Conservation (phyloP, 2,329 filamentous ascomycete genomes). For the Cadophora luteo-olivacea region DNA sequence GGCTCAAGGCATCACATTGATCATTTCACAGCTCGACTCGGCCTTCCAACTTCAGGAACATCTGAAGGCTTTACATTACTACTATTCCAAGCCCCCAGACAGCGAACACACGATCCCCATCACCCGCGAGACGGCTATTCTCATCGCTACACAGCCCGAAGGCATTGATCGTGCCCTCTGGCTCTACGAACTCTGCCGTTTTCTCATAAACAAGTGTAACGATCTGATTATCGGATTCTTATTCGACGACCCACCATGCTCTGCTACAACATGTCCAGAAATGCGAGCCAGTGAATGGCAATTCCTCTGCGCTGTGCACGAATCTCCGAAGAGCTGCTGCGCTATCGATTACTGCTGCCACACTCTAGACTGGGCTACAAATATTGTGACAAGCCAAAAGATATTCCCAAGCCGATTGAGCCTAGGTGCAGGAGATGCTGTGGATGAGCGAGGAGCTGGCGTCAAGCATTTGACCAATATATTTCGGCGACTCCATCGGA, state of each 20-base stretch:
- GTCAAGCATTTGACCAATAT: constrained; percentile 91
- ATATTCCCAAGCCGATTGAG: constrained; percentile 82
- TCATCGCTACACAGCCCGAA: constrained; percentile 80
- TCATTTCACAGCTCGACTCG: constrained; percentile 77
- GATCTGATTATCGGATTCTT: constrained; percentile 91
- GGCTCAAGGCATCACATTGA: constrained; percentile 32
- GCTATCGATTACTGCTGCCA: constrained; percentile 99
- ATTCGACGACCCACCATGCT: constrained; percentile 88
- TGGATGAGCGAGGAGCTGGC: constrained; percentile 67
- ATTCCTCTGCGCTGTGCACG: constrained; percentile 96
- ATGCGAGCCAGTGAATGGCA: constrained; percentile 99
- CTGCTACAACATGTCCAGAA: constrained; percentile 87
- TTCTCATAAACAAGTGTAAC: constrained; percentile 94
- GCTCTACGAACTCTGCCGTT: constrained; percentile 97
- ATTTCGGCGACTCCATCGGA: constrained; percentile 90
- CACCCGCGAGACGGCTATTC: constrained; percentile 74
- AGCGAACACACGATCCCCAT: constrained; percentile 72
- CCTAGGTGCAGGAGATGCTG: constrained; percentile 49
- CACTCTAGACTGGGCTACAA: constrained; percentile 96
- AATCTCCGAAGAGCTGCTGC: constrained; percentile 94
- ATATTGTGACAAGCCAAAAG: constrained; percentile 91
- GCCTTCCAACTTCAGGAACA: constrained; percentile 98
- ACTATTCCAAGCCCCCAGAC: constrained; percentile 69
- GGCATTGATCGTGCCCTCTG: constrained; percentile 87
- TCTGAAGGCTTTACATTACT: constrained; percentile 87